Evolutionary conservation across 371 early-diverging fungal genomes (phyloP), one percentile per base, ranked within the genome.

Genomic region (Mucor indicus): DNA sequence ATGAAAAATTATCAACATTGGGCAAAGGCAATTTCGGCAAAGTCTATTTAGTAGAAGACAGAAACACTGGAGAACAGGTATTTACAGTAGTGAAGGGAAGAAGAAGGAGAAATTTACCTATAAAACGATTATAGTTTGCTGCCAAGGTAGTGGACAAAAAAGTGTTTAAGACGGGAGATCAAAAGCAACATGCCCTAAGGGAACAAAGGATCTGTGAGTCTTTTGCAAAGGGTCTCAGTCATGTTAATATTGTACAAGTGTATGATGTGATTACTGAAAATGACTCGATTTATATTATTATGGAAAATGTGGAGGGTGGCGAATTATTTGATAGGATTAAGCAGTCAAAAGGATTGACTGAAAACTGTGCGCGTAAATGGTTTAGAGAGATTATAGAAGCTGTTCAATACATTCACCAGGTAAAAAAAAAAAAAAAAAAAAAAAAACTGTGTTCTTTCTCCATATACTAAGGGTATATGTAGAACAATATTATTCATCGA

Each of bases 291-390:
- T 92, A 90, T 70, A 77, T 99, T 33, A 88, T 98, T 9, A 89
- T 98, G 87, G 98, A 98, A 62, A 91, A 95, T 58, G 78, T 95
- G 38, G 89, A 89, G 48, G 99, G 99, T 45, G 96, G 95, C 13
- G 98, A 98, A 70, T 72, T 99, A 30, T 95, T 97, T 67, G 95
- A 98, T 47, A 87, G 91, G 55, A 86, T 99, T 20, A 85, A 92
- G 25, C 88, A 91, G 60, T 76, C 86, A 38, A 93, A 93, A 3
- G 74, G 88, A 9, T 67, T 99, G 37, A 68, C 81, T 3, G 98
- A 98, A 53, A 62, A 61, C 11, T 87, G 88, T 50, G 96, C 98
- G 1, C 81, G 90, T 38, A 75, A 64, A 30, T 96, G 94, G 69
- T 98, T 98, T 57, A 86, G 91, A 66, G 96, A 99, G 63, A 93